These are phyloP conservation scores for Drosera capensis DNA, from an alignment of 148 eudicot genomes.

Conservation along the genomic window DNA sequence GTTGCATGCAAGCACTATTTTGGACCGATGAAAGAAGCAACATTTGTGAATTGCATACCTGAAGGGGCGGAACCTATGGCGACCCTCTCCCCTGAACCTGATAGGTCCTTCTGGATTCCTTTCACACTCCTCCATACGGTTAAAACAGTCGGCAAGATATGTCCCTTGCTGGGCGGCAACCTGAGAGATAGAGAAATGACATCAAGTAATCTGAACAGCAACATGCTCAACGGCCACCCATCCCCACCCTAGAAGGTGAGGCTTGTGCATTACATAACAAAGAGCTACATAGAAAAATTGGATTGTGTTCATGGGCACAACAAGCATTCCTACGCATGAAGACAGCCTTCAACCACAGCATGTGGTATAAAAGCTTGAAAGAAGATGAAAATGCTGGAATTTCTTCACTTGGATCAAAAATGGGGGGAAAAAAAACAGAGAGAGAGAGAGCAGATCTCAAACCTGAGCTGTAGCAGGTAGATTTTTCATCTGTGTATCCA, in stretches of 20 bases:
- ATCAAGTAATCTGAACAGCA: too few species aligned
- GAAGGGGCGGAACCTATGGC: constrained; percentile 50
- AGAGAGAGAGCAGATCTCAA: background rate
- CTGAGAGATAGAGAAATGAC: constrained; percentile 13
- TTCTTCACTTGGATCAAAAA: background rate
- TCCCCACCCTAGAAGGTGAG: too few species aligned
- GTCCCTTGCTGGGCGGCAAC: constrained; percentile 66
- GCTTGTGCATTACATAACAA: too few species aligned
- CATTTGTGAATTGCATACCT: constrained; percentile 15
- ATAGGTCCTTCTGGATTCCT: constrained; percentile 56
- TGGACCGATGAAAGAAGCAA: too few species aligned
- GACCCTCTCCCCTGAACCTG: constrained; percentile 50
- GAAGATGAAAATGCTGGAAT: background rate
- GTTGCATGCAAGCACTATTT: background rate
- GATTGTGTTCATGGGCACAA: too few species aligned
- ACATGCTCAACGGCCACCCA: too few species aligned
- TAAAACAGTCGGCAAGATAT: constrained; percentile 52
- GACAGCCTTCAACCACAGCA: too few species aligned
- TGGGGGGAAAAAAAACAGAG: background rate
- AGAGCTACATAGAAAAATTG: too few species aligned
- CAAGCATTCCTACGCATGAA: too few species aligned
- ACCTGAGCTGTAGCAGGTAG: constrained; percentile 81
- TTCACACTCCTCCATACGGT: constrained; percentile 51
- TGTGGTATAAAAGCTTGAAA: too few species aligned
- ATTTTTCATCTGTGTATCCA: constrained; percentile 51